Evolutionary conservation across 805 yeast species (phyloP).

Genomic region (Lachancea nothofagi): DNA sequence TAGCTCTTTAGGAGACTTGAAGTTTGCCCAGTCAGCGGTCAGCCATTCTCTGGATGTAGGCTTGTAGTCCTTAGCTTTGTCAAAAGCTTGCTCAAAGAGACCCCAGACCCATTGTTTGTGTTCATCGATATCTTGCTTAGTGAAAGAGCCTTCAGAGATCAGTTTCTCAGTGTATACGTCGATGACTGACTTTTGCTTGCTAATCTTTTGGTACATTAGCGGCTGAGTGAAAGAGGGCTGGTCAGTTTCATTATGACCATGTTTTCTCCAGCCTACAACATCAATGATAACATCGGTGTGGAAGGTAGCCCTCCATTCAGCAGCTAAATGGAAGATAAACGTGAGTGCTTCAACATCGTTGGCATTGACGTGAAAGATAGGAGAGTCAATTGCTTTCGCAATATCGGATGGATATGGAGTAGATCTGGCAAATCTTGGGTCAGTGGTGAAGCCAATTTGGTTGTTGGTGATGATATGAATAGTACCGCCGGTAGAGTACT

Average conservation of each 20-base stretch:
- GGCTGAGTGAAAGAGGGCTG: conserved; percentile 99
- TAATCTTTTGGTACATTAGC: conserved; percentile 87
- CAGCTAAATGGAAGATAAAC: conserved; percentile 90
- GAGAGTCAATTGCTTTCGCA: conserved; percentile 95
- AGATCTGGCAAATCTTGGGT: conserved; percentile 95
- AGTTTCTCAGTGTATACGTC: conserved; percentile 80
- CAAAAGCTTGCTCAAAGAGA: conserved; percentile 82
- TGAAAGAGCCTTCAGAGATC: conserved; percentile 80
- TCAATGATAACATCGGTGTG: conserved; percentile 95
- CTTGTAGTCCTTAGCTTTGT: conserved; percentile 80
- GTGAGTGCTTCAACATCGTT: conserved; percentile 94
- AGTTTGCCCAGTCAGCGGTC: conserved; percentile 98
- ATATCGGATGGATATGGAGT: conserved; percentile 97
- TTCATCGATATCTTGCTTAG: conserved; percentile 84
- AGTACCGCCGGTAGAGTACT: conserved; percentile 97
- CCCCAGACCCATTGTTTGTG: conserved; percentile 99
- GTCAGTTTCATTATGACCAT: conserved; percentile 99
- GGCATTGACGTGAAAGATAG: conserved; percentile 98
- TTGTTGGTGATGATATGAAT: conserved; percentile 93
- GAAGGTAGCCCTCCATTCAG: conserved; percentile 97
- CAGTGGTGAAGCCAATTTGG: conserved; percentile 99
- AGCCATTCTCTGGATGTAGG: conserved; percentile 96
- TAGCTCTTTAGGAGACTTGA: conserved; percentile 94
- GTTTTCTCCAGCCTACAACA: conserved; percentile 95
- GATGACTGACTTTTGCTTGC: conserved; percentile 81